These are phyloP conservation scores for Obelidium mucronatum DNA, from an alignment of 192 early-diverging fungal genomes.

Conservation along the genomic window DNA sequence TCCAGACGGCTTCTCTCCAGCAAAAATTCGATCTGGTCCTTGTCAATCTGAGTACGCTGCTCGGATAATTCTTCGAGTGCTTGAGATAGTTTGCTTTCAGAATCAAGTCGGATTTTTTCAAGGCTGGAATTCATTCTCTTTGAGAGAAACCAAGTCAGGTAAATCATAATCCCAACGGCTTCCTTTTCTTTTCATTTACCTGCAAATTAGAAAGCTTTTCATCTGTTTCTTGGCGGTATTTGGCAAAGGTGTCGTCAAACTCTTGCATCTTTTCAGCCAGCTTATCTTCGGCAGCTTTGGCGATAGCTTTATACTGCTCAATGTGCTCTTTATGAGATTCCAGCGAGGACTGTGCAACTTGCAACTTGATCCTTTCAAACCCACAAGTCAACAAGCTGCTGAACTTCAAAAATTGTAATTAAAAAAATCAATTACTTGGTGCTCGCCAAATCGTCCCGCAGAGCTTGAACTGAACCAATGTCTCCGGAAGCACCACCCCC, in stretches of 20 bases:
- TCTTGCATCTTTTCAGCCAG: slow-evolving; percentile 40
- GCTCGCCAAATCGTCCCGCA: slow-evolving; percentile 24
- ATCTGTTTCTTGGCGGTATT: slow-evolving; percentile 64
- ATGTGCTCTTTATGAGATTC: slow-evolving; percentile 57
- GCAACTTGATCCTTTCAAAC: slow-evolving; percentile 18
- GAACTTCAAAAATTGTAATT: not conserved
- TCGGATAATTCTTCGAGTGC: slow-evolving; percentile 29
- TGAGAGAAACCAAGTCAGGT: not conserved
- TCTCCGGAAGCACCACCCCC: not conserved
- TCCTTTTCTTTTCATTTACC: not conserved
- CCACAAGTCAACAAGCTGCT: not conserved
- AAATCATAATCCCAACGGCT: not conserved
- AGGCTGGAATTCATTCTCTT: not conserved
- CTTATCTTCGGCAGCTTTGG: slow-evolving; percentile 64
- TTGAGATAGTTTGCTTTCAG: slow-evolving; percentile 10
- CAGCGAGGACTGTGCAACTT: slow-evolving; percentile 56
- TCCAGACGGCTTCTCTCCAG: slow-evolving; percentile 30
- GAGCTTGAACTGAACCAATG: slow-evolving; percentile 1
- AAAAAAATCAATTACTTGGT: slow-evolving; percentile 39
- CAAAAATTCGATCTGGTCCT: slow-evolving; percentile 35
- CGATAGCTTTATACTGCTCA: slow-evolving; percentile 65
- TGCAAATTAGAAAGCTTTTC: slow-evolving; percentile 34
- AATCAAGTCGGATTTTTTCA: not conserved
- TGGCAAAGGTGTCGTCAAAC: slow-evolving; percentile 69
- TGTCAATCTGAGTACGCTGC: slow-evolving; percentile 29